Evolutionary conservation across 176 grass and related monocot genomes (phyloP).

Genomic region (Aegilops bicornis): DNA sequence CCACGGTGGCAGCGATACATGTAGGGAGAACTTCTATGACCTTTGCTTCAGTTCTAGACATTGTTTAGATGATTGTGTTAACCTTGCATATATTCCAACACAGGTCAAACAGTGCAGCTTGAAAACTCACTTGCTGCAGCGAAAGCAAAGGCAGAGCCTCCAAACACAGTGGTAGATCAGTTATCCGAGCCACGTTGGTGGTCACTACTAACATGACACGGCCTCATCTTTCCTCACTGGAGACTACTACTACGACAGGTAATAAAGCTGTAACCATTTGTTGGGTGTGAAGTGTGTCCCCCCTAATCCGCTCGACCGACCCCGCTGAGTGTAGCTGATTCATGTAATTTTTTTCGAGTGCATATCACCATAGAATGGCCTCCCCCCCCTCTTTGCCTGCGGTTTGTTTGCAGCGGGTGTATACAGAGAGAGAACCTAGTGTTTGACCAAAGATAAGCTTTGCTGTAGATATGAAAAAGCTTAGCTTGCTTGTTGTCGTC

Average conservation of each 20-base stretch:
- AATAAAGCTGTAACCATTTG: slow-evolving; percentile 62
- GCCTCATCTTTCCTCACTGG: slow-evolving; percentile 60
- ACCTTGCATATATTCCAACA: slow-evolving; percentile 25
- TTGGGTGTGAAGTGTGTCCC: slow-evolving; percentile 48
- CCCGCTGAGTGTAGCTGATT: slow-evolving; percentile 55
- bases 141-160: slow-evolving; percentile 43
- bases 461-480: slow-evolving; percentile 47
- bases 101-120: slow-evolving; percentile 94
- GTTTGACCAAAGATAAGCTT: slow-evolving; percentile 68
- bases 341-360: slow-evolving; percentile 71
- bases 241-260: slow-evolving; percentile 54
- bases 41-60: not conserved
- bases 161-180: slow-evolving; percentile 45
- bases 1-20: slow-evolving; percentile 78
- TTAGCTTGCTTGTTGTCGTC: slow-evolving; percentile 23
- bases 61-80: not conserved
- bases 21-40: slow-evolving; percentile 39
- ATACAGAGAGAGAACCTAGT: slow-evolving; percentile 58
- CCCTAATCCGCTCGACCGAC: slow-evolving; percentile 37
- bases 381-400: slow-evolving; percentile 30
- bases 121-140: slow-evolving; percentile 83
- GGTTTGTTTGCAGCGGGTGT: slow-evolving; percentile 39
- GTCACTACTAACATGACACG: slow-evolving; percentile 62
- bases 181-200: slow-evolving; percentile 39
- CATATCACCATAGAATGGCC: slow-evolving; percentile 42